Evolutionary conservation across 2,329 filamentous ascomycete genomes (phyloP).

Genomic region (Diaporthe ilicicola): DNA sequence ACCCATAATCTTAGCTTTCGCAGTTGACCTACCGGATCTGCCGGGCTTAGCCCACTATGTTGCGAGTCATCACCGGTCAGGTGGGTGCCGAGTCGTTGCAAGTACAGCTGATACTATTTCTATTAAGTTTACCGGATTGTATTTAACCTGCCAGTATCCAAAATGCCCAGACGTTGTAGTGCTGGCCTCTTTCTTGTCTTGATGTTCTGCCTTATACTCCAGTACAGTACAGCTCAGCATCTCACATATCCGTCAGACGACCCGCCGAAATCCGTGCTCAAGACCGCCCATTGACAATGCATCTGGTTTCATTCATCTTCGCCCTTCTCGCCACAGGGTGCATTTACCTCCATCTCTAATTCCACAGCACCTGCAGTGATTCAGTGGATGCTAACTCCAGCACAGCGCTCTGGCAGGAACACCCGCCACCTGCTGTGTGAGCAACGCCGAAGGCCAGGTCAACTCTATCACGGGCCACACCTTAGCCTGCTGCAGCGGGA

Average conservation of each 20-base stretch:
- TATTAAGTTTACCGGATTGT: too few species aligned
- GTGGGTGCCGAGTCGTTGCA: neutral
- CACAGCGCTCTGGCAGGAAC: neutral
- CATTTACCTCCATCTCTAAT: neutral
- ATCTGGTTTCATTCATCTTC: neutral
- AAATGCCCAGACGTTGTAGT: too few species aligned
- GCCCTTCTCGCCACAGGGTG: neutral
- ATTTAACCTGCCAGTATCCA: neutral
- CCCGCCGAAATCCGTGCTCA: too few species aligned
- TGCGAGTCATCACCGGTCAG: neutral
- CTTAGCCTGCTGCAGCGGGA: neutral
- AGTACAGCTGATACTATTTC: neutral
- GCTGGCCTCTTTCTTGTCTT: too few species aligned
- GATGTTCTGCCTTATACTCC: too few species aligned
- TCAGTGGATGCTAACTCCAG: neutral
- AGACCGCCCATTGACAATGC: neutral
- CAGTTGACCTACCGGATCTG: neutral
- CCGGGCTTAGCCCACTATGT: neutral
- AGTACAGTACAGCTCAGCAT: neutral
- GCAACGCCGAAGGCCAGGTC: neutral
- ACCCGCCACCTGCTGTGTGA: neutral
- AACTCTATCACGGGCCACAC: neutral
- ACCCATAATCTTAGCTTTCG: neutral
- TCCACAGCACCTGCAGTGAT: too few species aligned
- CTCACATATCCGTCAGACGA: neutral